These are phyloP conservation scores for Phaeotremella skinneri DNA, from an alignment of 768 basidiomycete species.

Conservation along the genomic window DNA sequence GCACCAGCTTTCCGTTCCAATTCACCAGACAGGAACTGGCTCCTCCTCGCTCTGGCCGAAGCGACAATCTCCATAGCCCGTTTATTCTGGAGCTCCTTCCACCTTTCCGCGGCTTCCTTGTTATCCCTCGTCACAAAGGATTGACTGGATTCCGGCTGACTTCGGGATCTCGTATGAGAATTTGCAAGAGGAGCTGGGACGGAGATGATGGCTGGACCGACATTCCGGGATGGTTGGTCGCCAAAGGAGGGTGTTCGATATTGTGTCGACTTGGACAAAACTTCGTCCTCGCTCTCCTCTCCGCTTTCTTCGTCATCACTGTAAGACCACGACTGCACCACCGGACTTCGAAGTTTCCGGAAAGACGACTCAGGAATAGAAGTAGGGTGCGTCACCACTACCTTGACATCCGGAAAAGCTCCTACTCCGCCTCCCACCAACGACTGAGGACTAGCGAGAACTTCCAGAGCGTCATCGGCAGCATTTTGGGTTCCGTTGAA, in stretches of 20 bases:
- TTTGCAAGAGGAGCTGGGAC: neutral
- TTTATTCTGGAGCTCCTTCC: conserved; percentile 9
- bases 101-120: conserved; percentile 7
- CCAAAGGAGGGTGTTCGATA: neutral
- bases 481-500: conserved; percentile 6
- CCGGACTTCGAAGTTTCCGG: conserved; percentile 1
- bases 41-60: conserved; percentile 24
- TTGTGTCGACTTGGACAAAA: conserved; percentile 12
- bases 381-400: conserved; percentile 1
- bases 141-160: conserved; percentile 1
- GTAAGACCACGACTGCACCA: neutral
- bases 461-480: neutral
- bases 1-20: conserved; percentile 26
- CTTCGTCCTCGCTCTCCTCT: conserved; percentile 18
- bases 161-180: neutral
- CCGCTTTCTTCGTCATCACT: conserved; percentile 15
- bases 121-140: neutral
- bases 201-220: neutral
- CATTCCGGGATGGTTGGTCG: neutral
- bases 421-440: conserved; percentile 2
- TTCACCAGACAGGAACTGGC: conserved; percentile 22
- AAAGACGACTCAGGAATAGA: conserved; percentile 25
- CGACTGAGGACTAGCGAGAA: conserved; percentile 7
- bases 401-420: conserved; percentile 5
- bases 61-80: conserved; percentile 28